Conservation (phyloP, 1,284 basidiomycete species). For the Trametes versicolor region DNA sequence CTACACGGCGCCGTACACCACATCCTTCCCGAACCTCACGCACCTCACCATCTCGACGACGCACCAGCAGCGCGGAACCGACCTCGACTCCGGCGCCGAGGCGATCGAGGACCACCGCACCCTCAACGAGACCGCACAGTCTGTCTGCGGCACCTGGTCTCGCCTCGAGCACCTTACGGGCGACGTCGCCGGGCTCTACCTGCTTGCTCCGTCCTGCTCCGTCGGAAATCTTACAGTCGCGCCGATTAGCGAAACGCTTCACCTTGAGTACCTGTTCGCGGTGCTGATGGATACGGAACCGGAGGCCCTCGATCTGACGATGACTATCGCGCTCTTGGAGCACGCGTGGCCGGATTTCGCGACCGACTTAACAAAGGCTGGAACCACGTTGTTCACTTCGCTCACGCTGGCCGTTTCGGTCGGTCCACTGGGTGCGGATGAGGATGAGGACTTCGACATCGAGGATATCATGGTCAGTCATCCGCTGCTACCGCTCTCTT, state of each 20-base stretch:
- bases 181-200: constrained; percentile 2
- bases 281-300: neutral
- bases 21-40: constrained; percentile 16
- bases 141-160: constrained; percentile 2
- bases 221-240: neutral
- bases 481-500: too few species aligned
- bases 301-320: neutral
- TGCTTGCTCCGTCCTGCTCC: constrained; percentile 10
- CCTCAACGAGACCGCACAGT: constrained; percentile 11
- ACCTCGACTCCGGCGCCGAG: neutral
- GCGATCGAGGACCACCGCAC: constrained; percentile 1
- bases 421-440: neutral
- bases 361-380: neutral
- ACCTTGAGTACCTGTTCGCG: neutral
- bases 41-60: constrained; percentile 2
- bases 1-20: constrained; percentile 9
- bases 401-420: neutral
- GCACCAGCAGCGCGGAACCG: neutral
- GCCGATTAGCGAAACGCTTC: neutral
- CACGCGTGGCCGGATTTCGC: neutral
- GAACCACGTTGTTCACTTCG: neutral
- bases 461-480: too few species aligned
- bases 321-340: neutral
- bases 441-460: too few species aligned
- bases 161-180: constrained; percentile 10